phyloP scores from a whole-genome alignment of 306 rosid species.

The Lathyrus sativus region DNA sequence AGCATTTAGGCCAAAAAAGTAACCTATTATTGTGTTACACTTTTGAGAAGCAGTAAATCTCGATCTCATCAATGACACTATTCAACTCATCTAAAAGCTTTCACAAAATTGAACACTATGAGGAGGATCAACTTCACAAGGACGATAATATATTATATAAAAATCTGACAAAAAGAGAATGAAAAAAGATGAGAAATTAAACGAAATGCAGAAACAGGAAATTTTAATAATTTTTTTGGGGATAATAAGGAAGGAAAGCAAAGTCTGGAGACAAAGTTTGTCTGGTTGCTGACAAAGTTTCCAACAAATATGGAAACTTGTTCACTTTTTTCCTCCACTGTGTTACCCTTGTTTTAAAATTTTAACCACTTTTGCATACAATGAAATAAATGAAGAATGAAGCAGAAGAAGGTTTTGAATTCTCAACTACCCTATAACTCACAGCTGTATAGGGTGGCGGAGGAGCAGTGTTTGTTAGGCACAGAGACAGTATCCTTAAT shows the following conservation, averaged over 20 bases:
- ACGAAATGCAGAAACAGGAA: not conserved
- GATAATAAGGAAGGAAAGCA: constrained; percentile 30
- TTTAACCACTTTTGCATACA: not conserved
- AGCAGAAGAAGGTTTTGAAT: not conserved
- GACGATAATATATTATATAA: not conserved
- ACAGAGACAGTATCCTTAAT: constrained; percentile 5
- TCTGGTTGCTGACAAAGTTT: constrained; percentile 18
- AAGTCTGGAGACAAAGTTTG: constrained; percentile 18
- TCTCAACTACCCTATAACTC: not conserved
- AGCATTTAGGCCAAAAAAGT: constrained; percentile 1
- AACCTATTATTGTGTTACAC: constrained; percentile 15
- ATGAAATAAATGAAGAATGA: not conserved
- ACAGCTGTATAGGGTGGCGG: constrained; percentile 43
- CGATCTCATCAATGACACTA: not conserved
- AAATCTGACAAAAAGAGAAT: constrained; percentile 22
- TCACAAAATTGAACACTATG: not conserved
- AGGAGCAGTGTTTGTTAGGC: constrained; percentile 7
- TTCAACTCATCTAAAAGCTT: too few relatives aligned
- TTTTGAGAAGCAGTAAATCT: constrained; percentile 14
- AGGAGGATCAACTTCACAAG: not conserved
- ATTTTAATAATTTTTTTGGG: constrained; percentile 4
- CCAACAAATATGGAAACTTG: constrained; percentile 37
- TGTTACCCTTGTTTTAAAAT: not conserved
- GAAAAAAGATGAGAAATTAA: constrained; percentile 22
- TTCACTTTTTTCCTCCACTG: constrained; percentile 15